Evolutionary conservation across 139 green algal genomes (phyloP).

Genomic region (Desmodesmus armatus): DNA sequence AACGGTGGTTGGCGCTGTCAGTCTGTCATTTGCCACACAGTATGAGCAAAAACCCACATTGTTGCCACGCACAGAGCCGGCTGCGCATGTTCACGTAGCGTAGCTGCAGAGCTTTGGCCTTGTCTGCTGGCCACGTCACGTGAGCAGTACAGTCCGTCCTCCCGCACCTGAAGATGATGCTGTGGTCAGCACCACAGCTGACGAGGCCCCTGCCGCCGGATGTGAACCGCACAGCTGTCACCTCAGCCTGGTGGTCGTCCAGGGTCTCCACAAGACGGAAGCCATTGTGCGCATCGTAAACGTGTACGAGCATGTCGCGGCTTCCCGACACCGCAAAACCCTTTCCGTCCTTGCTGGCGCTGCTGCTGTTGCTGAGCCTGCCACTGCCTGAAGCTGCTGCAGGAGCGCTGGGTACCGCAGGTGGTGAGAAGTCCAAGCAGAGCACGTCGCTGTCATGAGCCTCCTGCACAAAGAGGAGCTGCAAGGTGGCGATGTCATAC

Average conservation of each 20-base stretch:
- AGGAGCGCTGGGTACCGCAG: too few species aligned
- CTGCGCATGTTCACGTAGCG: not conserved
- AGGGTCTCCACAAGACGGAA: slow-evolving; percentile 66
- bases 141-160: too few species aligned
- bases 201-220: slow-evolving; percentile 49
- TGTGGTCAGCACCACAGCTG: slow-evolving; percentile 56
- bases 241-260: slow-evolving; percentile 62
- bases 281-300: slow-evolving; percentile 54
- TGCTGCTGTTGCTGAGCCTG: too few species aligned
- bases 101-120: too few species aligned
- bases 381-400: too few species aligned
- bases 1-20: too few species aligned
- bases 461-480: slow-evolving; percentile 50
- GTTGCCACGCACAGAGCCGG: not conserved
- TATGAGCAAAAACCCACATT: too few species aligned
- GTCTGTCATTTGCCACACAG: too few species aligned
- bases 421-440: slow-evolving; percentile 57
- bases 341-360: slow-evolving; percentile 1
- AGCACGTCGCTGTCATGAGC: slow-evolving; percentile 69
- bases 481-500: slow-evolving; percentile 51
- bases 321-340: slow-evolving; percentile 60
- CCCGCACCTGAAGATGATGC: slow-evolving; percentile 59
- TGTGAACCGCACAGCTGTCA: slow-evolving; percentile 66
- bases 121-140: too few species aligned
- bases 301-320: slow-evolving; percentile 60